Conservation (phyloP, 2,329 filamentous ascomycete genomes). For the Fusarium falciforme region DNA sequence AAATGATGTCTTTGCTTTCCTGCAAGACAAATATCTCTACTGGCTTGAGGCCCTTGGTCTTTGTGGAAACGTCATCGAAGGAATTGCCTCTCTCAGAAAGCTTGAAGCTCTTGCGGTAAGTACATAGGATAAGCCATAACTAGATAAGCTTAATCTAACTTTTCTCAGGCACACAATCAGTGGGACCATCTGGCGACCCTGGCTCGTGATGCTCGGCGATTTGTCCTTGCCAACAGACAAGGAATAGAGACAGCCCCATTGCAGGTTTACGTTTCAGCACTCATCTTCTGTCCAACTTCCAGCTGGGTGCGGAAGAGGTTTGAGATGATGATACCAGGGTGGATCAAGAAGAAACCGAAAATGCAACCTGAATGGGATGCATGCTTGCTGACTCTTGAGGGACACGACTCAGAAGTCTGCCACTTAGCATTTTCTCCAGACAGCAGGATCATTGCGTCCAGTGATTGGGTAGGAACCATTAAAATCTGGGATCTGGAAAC, state of each 20-base stretch:
- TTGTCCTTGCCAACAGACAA: background rate
- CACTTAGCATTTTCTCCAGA: background rate
- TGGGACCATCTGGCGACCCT: background rate
- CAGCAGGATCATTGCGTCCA: background rate
- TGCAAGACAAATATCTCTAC: background rate
- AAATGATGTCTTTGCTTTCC: background rate
- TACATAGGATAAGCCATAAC: background rate
- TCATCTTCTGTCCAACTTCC: background rate
- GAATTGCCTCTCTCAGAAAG: background rate
- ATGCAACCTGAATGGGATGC: background rate
- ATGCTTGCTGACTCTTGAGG: background rate
- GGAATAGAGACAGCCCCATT: background rate
- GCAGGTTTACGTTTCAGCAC: background rate
- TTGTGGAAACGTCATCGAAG: background rate
- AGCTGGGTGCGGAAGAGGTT: background rate
- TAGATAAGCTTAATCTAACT: background rate
- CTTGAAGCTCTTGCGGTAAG: background rate
- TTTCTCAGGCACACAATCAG: background rate
- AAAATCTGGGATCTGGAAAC: background rate
- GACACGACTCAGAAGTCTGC: background rate
- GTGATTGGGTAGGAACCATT: accelerated
- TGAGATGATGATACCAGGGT: background rate
- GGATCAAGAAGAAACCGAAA: background rate
- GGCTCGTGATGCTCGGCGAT: background rate
- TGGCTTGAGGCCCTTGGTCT: background rate